Conservation (phyloP, 768 basidiomycete species). For the Lactarius sp. region DNA sequence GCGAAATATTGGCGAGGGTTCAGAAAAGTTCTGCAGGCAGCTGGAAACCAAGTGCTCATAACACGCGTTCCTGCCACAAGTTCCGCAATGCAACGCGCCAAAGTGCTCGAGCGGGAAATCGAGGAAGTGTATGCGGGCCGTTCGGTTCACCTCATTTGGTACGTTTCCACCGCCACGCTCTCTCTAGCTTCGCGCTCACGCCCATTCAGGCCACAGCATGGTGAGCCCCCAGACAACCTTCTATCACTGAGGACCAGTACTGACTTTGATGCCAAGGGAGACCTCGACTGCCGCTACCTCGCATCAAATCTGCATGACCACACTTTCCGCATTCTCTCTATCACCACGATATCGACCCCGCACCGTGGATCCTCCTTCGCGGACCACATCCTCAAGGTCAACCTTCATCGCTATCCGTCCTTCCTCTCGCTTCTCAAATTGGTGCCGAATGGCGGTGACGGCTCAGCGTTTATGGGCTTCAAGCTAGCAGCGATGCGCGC, state of each 20-base stretch:
- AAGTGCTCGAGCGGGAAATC: slow-evolving; percentile 81
- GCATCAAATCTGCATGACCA: slow-evolving; percentile 76
- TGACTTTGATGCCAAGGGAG: slow-evolving; percentile 52
- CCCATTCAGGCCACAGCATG: slow-evolving; percentile 65
- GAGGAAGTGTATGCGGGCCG: slow-evolving; percentile 75
- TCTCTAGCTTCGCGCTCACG: slow-evolving; percentile 2
- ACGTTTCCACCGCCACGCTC: slow-evolving; percentile 22
- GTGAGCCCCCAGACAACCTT: slow-evolving; percentile 36
- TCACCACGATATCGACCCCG: slow-evolving; percentile 94
- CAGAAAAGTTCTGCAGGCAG: slow-evolving; percentile 83
- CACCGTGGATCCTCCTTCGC: slow-evolving; percentile 94
- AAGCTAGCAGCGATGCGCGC: slow-evolving; percentile 78
- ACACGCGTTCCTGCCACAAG: slow-evolving; percentile 92
- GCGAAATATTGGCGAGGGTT: slow-evolving; percentile 97
- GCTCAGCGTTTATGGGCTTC: slow-evolving; percentile 86
- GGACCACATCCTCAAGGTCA: slow-evolving; percentile 81
- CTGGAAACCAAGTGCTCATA: slow-evolving; percentile 86
- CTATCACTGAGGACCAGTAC: background rate
- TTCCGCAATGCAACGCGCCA: slow-evolving; percentile 81
- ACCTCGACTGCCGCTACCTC: slow-evolving; percentile 87
- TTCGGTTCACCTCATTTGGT: slow-evolving; percentile 85
- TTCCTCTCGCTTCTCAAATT: slow-evolving; percentile 73
- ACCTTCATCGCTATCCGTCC: slow-evolving; percentile 60
- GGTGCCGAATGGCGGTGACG: slow-evolving; percentile 89
- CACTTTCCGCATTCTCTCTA: slow-evolving; percentile 74